These are phyloP conservation scores for Lentinula sp. DNA, from an alignment of 768 basidiomycete genomes.

Conservation along the genomic window DNA sequence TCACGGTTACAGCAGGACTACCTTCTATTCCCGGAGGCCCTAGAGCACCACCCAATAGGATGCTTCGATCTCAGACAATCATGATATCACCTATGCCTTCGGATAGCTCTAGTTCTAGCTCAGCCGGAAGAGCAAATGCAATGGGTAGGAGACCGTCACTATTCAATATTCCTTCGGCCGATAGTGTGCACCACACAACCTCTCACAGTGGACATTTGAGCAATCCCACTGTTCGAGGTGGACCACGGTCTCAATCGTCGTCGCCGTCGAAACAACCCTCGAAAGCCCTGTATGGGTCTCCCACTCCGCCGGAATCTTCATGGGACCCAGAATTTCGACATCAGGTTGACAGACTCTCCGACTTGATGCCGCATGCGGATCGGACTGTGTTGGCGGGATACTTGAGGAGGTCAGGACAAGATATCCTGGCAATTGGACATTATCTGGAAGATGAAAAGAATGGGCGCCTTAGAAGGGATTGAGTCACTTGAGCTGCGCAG, in stretches of 20 bases:
- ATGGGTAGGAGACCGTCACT: conserved; percentile 32
- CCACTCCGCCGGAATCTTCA: not conserved
- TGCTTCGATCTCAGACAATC: conserved; percentile 64
- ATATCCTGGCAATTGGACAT: conserved; percentile 81
- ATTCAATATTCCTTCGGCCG: conserved; percentile 2
- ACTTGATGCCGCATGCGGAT: conserved; percentile 70
- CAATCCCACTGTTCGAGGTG: not conserved
- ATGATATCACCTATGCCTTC: conserved; percentile 23
- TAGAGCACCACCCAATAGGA: conserved; percentile 57
- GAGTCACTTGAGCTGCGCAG: not conserved
- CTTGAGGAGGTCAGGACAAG: conserved; percentile 67
- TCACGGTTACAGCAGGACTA: conserved; percentile 17
- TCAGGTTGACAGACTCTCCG: conserved; percentile 67
- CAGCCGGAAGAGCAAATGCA: conserved; percentile 19
- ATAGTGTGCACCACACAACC: conserved; percentile 1
- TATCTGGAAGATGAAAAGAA: conserved; percentile 83
- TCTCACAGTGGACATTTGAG: not conserved
- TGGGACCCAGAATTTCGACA: conserved; percentile 47
- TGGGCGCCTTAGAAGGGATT: conserved; percentile 40
- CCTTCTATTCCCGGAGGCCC: conserved; percentile 72
- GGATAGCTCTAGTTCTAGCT: conserved; percentile 19
- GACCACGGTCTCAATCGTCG: not conserved
- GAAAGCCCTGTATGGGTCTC: not conserved
- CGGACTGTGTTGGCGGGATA: conserved; percentile 63
- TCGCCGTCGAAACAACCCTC: not conserved